phyloP scores from a whole-genome alignment of 306 rosid genomes.

The Canavalia ensiformis region DNA sequence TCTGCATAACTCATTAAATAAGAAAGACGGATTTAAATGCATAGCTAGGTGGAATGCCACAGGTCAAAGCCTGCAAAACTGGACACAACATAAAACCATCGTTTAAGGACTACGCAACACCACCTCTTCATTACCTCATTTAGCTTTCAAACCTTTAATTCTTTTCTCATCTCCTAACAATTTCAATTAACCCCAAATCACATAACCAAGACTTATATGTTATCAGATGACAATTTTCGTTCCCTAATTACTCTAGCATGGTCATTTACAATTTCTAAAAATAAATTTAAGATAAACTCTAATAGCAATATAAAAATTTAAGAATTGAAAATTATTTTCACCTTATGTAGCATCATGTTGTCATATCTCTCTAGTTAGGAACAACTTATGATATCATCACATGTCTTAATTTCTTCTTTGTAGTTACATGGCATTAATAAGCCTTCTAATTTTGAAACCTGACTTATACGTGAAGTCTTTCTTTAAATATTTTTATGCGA shows the following conservation, averaged over 20 bases:
- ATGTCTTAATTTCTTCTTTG: neutral
- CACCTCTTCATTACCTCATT: conserved; percentile 59
- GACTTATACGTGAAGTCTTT: neutral
- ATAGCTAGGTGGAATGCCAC: conserved; percentile 50
- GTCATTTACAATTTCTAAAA: too few species aligned
- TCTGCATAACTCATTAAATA: conserved; percentile 65
- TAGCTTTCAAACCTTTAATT: conserved; percentile 56
- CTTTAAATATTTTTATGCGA: neutral
- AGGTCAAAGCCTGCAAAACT: conserved; percentile 52
- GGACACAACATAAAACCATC: conserved; percentile 63
- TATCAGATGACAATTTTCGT: too few species aligned
- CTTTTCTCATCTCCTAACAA: conserved; percentile 50
- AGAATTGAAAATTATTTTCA: too few species aligned
- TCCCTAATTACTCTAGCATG: too few species aligned
- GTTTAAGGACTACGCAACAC: conserved; percentile 52
- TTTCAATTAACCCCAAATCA: too few species aligned
- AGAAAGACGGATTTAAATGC: conserved; percentile 64
- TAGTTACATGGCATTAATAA: neutral
- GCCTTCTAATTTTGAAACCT: neutral
- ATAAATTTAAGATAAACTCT: too few species aligned
- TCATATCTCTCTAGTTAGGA: too few species aligned
- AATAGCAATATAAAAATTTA: too few species aligned
- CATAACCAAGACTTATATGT: too few species aligned
- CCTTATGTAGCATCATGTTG: too few species aligned
- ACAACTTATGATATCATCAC: too few species aligned